Base-by-base conservation (phyloP, 129 eudicot species). In the Pittosporum tobira region DNA sequence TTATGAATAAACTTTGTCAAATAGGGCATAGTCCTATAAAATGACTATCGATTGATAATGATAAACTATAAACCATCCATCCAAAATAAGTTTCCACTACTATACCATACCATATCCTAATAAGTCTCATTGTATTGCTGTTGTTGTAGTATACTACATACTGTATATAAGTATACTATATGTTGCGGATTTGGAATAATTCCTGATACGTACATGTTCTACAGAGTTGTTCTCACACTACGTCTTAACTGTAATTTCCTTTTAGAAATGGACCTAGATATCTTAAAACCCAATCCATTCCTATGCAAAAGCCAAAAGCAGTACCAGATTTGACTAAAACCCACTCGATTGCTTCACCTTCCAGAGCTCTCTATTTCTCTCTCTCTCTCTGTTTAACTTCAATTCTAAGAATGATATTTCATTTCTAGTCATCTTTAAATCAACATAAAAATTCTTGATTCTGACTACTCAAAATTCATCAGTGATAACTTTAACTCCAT, bases 331-430 rank as follows among this genome's bases (percentile, higher is more conserved):
- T 78, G 90, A 89, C 68, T 86, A 81, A 73, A 73, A 44, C 67
- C 78, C 84, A 90, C 94, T 78, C 78, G 72, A 80, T 83, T 78
- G 57, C 66, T 75, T 52, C 65, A 51, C 65, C 65, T 61, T 56
- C 47, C 69, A 27, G n/a, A n/a, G n/a, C 6, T 21, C 10, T 3
- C 66, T 57, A 6, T 61, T 58, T 55, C 61, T 20, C 38, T 57
- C 51, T 30, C 45, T 53, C 59, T 3, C 47, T 21, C 40, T 36
- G 20, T n/a, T 65, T 77, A 75, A 73, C 97, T 88, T 88, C 64
- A 85, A 64, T 57, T 72, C 79, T 83, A 86, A 91, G 98, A 74
- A 86, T 80, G 67, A 67, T 46, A 69, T 57, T 56, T 48, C 47
- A n/a, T n/a, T n/a, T n/a, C n/a, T n/a, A n/a, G n/a, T 63, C 63